phyloP scores from a whole-genome alignment of 2,329 filamentous ascomycete species.

The Cladosporium sp. region DNA sequence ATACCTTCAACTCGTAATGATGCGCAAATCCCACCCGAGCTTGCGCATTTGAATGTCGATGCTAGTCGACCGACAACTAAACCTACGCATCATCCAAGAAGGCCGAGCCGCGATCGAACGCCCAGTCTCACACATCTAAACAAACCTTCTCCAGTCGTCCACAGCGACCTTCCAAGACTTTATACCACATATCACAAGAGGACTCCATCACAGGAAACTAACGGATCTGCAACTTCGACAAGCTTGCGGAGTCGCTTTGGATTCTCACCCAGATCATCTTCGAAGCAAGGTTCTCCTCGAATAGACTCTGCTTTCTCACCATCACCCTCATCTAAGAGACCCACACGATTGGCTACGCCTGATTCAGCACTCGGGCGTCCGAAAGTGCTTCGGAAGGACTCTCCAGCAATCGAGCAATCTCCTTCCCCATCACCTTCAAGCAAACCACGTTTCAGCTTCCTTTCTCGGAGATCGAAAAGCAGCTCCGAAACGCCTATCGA shows the following conservation, averaged over 20 bases:
- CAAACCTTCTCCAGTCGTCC: constrained; percentile 50
- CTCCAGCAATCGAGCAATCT: constrained; percentile 37
- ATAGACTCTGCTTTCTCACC: constrained; percentile 32
- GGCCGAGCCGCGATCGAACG: constrained; percentile 46
- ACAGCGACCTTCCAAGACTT: constrained; percentile 51
- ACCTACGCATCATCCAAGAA: constrained; percentile 36
- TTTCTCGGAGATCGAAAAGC: constrained; percentile 67
- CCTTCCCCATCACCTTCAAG: constrained; percentile 47
- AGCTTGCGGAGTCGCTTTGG: constrained; percentile 37
- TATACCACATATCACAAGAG: constrained; percentile 48
- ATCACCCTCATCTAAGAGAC: constrained; percentile 20
- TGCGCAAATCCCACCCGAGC: constrained; percentile 29
- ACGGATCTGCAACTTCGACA: constrained; percentile 32
- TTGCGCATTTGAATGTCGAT: constrained; percentile 57
- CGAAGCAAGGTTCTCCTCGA: constrained; percentile 27
- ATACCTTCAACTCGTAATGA: background rate
- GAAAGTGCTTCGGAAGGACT: constrained; percentile 26
- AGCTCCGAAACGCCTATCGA: constrained; percentile 49
- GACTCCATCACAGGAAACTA: constrained; percentile 45
- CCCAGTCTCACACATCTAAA: constrained; percentile 40
- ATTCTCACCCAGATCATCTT: constrained; percentile 29
- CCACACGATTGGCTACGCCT: constrained; percentile 18
- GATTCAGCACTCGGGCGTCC: constrained; percentile 14
- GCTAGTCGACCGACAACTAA: constrained; percentile 40
- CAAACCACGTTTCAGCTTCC: constrained; percentile 70